Evolutionary conservation across 2,329 filamentous ascomycete genomes (phyloP).

Genomic region (Berkeleyomyces rouxiae): DNA sequence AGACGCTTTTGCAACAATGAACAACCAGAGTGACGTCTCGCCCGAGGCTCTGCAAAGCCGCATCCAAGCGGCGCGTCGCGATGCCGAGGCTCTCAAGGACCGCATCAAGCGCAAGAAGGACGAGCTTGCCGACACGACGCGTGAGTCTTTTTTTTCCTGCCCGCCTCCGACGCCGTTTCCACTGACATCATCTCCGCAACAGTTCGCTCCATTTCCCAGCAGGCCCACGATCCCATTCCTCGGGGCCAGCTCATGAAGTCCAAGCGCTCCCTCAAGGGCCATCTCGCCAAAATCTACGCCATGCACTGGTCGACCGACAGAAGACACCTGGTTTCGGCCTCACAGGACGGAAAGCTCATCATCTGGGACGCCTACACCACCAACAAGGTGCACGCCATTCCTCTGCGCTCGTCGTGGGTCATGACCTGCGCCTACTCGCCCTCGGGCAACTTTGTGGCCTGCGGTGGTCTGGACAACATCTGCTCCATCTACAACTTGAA

Average conservation of each 20-base stretch:
- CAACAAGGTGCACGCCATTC: constrained; percentile 98
- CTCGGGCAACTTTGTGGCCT: constrained; percentile 95
- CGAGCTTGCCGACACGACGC: constrained; percentile 91
- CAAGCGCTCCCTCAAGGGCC: constrained; percentile 89
- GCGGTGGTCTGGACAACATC: constrained; percentile 97
- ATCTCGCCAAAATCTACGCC: constrained; percentile 97
- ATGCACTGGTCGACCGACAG: constrained; percentile 99
- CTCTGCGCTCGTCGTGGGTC: constrained; percentile 93
- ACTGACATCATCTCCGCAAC: constrained; percentile 14
- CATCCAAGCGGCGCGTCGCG: constrained; percentile 81
- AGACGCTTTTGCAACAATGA: constrained; percentile 26
- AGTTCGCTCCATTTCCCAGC: constrained; percentile 87
- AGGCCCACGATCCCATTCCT: constrained; percentile 81
- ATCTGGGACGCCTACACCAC: constrained; percentile 99
- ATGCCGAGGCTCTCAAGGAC: constrained; percentile 95
- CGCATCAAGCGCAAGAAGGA: constrained; percentile 99
- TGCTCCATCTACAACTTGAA: constrained; percentile 99
- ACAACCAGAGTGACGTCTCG: constrained; percentile 46
- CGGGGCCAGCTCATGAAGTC: constrained; percentile 91
- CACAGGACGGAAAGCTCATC: constrained; percentile 97
- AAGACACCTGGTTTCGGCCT: constrained; percentile 90
- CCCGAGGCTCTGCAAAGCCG: constrained; percentile 78
- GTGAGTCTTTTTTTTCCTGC: constrained; percentile 42
- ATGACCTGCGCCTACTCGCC: constrained; percentile 99
- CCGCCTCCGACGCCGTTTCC: neutral